Evolutionary conservation across 495 filamentous ascomycete genomes (phyloP), one percentile per base, ranked within the genome.

Genomic region (Tuber aestivum): DNA sequence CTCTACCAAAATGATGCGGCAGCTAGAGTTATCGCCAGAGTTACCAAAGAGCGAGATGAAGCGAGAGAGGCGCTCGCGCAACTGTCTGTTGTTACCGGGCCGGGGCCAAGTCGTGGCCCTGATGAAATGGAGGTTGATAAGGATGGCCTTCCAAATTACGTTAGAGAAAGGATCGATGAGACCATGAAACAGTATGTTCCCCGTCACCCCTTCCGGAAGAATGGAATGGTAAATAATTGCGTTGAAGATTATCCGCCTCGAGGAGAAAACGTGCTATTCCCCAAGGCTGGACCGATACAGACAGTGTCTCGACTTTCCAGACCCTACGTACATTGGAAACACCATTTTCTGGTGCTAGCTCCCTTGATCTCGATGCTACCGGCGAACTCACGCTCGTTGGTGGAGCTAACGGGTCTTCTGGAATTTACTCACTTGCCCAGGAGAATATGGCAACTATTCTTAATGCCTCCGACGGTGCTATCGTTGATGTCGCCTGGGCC

Each of bases 1-100:
- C 88, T 99, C 48, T 99, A 99, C 84, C 94, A 97, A 84, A 91
- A 97, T 80, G 95, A 99, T 87, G 96, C 95, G 14, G 95, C 95
- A 50, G 90, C 95, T 10, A 88, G 96, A 74, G 95, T 99, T 71
- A 97, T 98, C 84, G 94, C 93, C 61, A 89, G 96, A 42, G 82
- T 99, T 82, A 92, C 93, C 27, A 90, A 88, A 81, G 95, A 99
- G 85, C 86, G 96, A 72, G 95, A 98, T 81, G 95, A 98, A 83
- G 94, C 95, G 41, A 87, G 95, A 78, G 92, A 97, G 84, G 93
- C 96, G n/a, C 87, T 98, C 44, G 93, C 93, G 18, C 92, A 92
- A 82, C 88, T 98, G 20, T 91, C 90, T 1, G 89, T 97, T 70
- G 89, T 89, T 23, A 86, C 88, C 44, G 88, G 90, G 65, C 83